Conservation (phyloP, 202 grass and related monocot species). For the Dendrocalamus latiflorus region DNA sequence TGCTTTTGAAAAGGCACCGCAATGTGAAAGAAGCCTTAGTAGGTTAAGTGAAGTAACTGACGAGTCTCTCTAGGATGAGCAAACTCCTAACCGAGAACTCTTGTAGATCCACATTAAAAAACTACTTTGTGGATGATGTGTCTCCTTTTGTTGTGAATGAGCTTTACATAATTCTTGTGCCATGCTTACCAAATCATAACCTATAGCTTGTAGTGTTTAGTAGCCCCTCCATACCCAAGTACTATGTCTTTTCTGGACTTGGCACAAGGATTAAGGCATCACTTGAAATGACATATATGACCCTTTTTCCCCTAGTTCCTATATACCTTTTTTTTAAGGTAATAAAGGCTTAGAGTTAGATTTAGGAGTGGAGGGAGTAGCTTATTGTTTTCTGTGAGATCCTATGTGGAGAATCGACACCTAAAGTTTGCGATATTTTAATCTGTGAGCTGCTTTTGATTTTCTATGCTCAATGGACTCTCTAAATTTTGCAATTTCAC, state of each 20-base stretch:
- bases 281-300: too few species aligned
- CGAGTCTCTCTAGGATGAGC: neutral
- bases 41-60: conserved; percentile 4
- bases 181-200: too few species aligned
- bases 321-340: neutral
- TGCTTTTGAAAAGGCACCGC: neutral
- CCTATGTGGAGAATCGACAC: neutral
- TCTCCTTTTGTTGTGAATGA: too few species aligned
- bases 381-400: neutral
- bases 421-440: neutral
- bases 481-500: neutral
- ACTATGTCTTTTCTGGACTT: too few species aligned
- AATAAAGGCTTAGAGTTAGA: neutral
- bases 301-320: neutral
- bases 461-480: neutral
- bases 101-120: too few species aligned
- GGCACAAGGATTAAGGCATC: too few species aligned
- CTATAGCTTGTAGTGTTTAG: too few species aligned
- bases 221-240: too few species aligned
- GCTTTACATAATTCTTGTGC: too few species aligned
- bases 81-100: too few species aligned
- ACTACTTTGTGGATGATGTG: too few species aligned
- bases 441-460: neutral
- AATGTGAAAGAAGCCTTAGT: neutral
- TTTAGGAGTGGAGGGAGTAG: neutral